A percentile compares a stretch with the other conserved stretches of the same genome.
Conservation (phyloP, 768 basidiomycete genomes). For the Rhodotorula sphaerocarpa region DNA sequence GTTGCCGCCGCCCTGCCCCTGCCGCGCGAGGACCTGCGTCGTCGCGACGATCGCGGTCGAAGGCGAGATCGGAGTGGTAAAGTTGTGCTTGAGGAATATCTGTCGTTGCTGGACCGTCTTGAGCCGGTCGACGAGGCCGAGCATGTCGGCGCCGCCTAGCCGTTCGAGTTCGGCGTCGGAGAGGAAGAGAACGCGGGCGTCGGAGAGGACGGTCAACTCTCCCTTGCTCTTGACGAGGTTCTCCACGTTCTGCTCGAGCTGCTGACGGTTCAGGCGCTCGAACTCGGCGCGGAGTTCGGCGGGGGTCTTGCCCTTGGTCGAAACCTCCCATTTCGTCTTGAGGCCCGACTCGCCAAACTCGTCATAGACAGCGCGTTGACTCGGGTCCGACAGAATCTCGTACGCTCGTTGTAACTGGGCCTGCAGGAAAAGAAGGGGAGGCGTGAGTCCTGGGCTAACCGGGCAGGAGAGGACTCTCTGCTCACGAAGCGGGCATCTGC, state of each 20-base stretch:
- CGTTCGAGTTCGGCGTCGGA: conserved; percentile 14
- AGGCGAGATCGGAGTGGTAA: conserved; percentile 43
- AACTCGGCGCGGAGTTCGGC: conserved; percentile 40
- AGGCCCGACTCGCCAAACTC: conserved; percentile 53
- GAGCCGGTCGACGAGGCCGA: conserved; percentile 1
- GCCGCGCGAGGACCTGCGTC: conserved; percentile 42
- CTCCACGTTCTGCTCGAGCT: conserved; percentile 34
- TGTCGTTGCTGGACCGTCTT: conserved; percentile 30
- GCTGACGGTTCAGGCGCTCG: conserved; percentile 27
- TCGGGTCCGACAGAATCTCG: conserved; percentile 63
- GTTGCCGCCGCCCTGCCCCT: conserved; percentile 46
- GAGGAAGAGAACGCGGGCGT: conserved; percentile 25
- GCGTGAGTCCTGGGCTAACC: too few species aligned
- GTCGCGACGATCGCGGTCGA: conserved; percentile 41
- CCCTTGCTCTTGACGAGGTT: conserved; percentile 33
- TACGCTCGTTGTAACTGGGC: conserved; percentile 74
- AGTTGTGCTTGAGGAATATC: conserved; percentile 44
- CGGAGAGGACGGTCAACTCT: conserved; percentile 28
- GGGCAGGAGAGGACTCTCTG: too few species aligned
- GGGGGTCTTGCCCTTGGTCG: conserved; percentile 41
- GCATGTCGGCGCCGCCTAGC: conserved; percentile 10
- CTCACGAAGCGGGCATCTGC: conserved; percentile 63
- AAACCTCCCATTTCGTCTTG: conserved; percentile 44
- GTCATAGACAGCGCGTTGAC: conserved; percentile 61
- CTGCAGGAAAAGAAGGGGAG: too few species aligned